Evolutionary conservation across 2,329 filamentous ascomycete species (phyloP), one percentile per base, ranked within the genome.

Genomic region (Botrytis porri): DNA sequence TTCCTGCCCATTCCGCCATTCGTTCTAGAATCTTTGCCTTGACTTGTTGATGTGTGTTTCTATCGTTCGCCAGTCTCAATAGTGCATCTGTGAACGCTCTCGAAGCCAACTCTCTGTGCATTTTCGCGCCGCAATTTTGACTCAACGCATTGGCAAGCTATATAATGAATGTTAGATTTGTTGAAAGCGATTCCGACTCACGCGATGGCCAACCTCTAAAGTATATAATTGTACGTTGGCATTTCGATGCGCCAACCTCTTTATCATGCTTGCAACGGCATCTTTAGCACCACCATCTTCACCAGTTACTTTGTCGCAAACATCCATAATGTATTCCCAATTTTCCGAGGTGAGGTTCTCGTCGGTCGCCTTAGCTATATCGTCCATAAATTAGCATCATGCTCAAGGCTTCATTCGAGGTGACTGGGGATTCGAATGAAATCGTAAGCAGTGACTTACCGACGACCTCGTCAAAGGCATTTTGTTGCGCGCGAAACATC

Each of bases 1-100:
- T 97, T 79, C 96, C 93, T 73, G 92, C 90, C 96, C 96, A 99
- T 76, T 95, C 93, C 82, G 93, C 91, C 94, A 98, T 98, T 77
- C 95, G 90, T 85, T 98, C 95, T 74, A 98, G 84, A 77, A 99
- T 97, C 88, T 98, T 98, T 76, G 93, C 90, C 84, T 98, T 98
- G 81, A 99, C 96, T 82, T 97, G 94, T 81, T 92, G 92, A 82
- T 98, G 96, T 70, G 95, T 98, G 82, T 97, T 99, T 84, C 95
- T 89, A 83, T 99, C 96, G 84, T 91, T 93, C 76, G 96, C 95
- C 74, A 99, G 88, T 80, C 96, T 91, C 76, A 98, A 86, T 65
- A 99, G 86, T 74, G 95, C 93, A 81, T 99, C 96, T 77, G 96
- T 99, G 82, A 93, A 93, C 78, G 90, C 92, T 78, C 90, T 87